Evolutionary conservation across 2,329 filamentous ascomycete species (phyloP), one percentile per base, ranked within the genome.

Genomic region (Zelopaecilomyces penicillatus): DNA sequence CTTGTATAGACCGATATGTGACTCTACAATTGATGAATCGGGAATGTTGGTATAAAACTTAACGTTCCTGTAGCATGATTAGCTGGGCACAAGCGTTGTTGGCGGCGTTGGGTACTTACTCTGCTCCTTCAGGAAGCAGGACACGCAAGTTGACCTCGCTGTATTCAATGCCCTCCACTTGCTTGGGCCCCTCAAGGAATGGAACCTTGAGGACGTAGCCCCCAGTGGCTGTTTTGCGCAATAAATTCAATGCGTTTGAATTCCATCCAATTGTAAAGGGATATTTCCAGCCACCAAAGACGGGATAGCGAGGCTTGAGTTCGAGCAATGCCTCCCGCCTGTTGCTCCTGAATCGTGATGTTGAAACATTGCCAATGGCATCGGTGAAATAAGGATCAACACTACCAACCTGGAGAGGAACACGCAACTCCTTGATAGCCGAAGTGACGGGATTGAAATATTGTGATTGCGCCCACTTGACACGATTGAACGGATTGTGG

Each of bases 221-320:
- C 48, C 87, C 80, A 28, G 75, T 75, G 38, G 73, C 68, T 36
- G 77, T 73, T 54, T 73, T 78, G 56, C 87, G 82, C 53, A 98
- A 63, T 63, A 87, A 93, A 46, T 78, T 79, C 57, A 80, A 80
- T 29, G 94, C 74, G 53, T 95, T 81, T 42, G 86, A 83, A 69
- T 97, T 94, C 93, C 93, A 98, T 54, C 93, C 93, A 46, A 97
- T 82, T 47, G 85, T 87, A 73, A 97, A 98, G 53, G 87, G 93
- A 67, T 96, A 97, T 67, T 95, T 95, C 93, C 93, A 98, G 49
- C 87, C 89, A 48, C 93, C 93, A 58, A 96, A 98, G 27, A 98
- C 65, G n/a, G 93, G 93, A 65, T 95, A 98, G 42, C 93, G 81
- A 19, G 93, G 93, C 73, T 90, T 93, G 51, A 96, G 75, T 65